Base-by-base conservation (phyloP, 257 asterid genomes). In the Solanum piurae region DNA sequence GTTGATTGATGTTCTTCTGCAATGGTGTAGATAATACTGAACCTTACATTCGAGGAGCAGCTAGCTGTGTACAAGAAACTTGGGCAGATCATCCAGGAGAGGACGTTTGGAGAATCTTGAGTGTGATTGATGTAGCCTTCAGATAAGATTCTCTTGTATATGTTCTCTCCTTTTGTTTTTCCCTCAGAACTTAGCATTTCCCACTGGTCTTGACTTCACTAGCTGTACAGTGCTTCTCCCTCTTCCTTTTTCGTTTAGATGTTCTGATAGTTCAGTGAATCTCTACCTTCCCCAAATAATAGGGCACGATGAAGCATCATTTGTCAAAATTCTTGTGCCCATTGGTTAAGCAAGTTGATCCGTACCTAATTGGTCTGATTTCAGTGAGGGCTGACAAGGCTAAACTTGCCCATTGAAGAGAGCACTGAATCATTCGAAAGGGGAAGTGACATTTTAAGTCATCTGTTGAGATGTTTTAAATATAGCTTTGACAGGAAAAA, bases 31-130 rank as follows among this genome's bases (percentile, higher is more conserved):
- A 92, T 95, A 88, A 71, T 94, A 90, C 91, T 94, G 98, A 95
- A 94, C 93, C 95, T 95, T 80, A 87, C 95, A 4, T 93, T 88
- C 6, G 96, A 95, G 92, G 98, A 95, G 91, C 98, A 93, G 82
- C 92, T 86, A 87, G 88, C 88, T 34, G 83, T 95, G 49, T 93
- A 90, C 89, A 42, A 27, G 83, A 90, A 93, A 90, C 95, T 95
- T 4, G 97, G 95, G 88, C 93, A 94, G 93, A 91, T 93, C 90
- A 87, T 95, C 90, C 91, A 87, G 92, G 98, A 93, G 89, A 93
- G 92, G 84, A 92, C 86, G 49, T 94, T 91, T 40, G 96, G 96
- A 66, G 96, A 91, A 90, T 85, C 93, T 40, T 92, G 90, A 91
- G 90, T 34, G 4, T 29, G 68, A 80, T 52, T 80, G 68, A 80